These are phyloP conservation scores for Phaeosphaeriaceae sp. DNA, from an alignment of 2,329 filamentous ascomycete genomes.

Conservation along the genomic window DNA sequence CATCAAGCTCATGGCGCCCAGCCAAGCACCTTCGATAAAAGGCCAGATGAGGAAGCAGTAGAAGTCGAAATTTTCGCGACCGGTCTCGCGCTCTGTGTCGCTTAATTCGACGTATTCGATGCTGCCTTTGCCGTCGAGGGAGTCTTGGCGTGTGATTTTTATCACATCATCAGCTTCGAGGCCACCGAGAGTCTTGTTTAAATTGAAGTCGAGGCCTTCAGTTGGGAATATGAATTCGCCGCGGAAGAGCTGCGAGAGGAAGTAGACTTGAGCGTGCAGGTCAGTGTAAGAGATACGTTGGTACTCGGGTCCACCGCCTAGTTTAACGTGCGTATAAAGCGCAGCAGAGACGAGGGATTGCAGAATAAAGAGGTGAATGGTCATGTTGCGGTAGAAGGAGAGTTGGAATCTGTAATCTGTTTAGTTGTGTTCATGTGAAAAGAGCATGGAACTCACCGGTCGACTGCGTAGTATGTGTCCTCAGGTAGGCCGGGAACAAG, in stretches of 20 bases:
- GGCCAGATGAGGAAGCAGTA: constrained; percentile 99
- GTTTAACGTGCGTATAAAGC: constrained; percentile 90
- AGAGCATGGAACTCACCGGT: constrained; percentile 58
- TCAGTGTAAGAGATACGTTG: constrained; percentile 79
- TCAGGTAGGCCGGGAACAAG: constrained; percentile 80
- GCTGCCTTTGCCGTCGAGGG: constrained; percentile 48
- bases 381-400: constrained; percentile 99
- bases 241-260: constrained; percentile 88
- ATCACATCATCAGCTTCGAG: constrained; percentile 83
- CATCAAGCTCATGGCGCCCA: constrained; percentile 86
- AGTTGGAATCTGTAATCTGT: constrained; percentile 72
- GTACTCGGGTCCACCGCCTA: constrained; percentile 80
- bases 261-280: constrained; percentile 79
- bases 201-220: constrained; percentile 79
- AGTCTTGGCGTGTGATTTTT: constrained; percentile 61
- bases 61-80: constrained; percentile 95
- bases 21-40: constrained; percentile 93
- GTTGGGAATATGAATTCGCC: constrained; percentile 97
- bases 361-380: constrained; percentile 95
- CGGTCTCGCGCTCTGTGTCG: constrained; percentile 74
- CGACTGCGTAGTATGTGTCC: constrained; percentile 92
- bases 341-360: constrained; percentile 89
- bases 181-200: constrained; percentile 77
- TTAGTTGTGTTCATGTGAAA: constrained; percentile 9
- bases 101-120: constrained; percentile 76